Conservation (phyloP, 148 eudicot genomes). For the Pharnaceum exiguum region DNA sequence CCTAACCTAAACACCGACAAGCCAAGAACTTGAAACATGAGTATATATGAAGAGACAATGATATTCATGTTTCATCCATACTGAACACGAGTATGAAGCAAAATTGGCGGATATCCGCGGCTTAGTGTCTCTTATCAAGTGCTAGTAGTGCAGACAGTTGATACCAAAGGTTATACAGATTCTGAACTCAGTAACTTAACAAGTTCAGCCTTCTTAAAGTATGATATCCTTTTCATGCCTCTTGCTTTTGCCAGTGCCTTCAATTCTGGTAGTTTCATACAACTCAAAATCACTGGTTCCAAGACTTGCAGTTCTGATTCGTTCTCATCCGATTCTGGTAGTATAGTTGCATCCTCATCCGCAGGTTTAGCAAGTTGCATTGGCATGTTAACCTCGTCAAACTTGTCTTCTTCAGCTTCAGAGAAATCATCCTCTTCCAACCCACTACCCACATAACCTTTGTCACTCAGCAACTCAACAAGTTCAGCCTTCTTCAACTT, state of each 20-base stretch:
- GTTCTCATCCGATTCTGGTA: too few species aligned
- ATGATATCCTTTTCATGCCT: constrained; percentile 77
- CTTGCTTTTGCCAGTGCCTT: constrained; percentile 81
- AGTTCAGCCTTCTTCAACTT: constrained; percentile 83
- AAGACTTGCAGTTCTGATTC: too few species aligned
- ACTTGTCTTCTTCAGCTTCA: constrained; percentile 31
- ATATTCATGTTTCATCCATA: too few species aligned
- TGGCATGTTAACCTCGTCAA: constrained; percentile 30
- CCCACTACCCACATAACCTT: constrained; percentile 35
- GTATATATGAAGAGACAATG: too few species aligned
- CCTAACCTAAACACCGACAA: too few species aligned
- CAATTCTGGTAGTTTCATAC: constrained; percentile 73
- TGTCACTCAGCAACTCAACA: constrained; percentile 62
- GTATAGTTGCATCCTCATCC: constrained; percentile 49
- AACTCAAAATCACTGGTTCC: too few species aligned
- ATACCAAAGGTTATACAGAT: neutral
- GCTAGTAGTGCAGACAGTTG: too few species aligned
- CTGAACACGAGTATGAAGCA: too few species aligned
- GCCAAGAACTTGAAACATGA: too few species aligned
- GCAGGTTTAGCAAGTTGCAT: constrained; percentile 15
- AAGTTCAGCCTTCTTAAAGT: constrained; percentile 76
- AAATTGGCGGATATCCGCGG: too few species aligned
- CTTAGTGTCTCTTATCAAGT: too few species aligned
- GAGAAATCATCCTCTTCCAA: constrained; percentile 36
- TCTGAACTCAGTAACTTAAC: constrained; percentile 57